phyloP scores from a whole-genome alignment of 371 early-diverging fungal genomes.

The Apophysomyces ossiformis region DNA sequence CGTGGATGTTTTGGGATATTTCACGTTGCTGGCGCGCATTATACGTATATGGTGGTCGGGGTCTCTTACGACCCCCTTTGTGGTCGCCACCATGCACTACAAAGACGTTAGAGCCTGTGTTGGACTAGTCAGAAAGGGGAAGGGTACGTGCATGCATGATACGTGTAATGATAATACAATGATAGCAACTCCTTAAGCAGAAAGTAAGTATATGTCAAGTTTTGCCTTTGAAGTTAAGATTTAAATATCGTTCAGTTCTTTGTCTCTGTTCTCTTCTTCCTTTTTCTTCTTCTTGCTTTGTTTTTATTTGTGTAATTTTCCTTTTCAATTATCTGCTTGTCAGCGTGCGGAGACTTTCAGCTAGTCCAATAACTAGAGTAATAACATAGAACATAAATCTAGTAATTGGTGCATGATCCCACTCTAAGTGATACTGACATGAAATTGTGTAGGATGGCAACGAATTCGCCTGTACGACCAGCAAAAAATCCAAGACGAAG shows the following conservation, averaged over 20 bases:
- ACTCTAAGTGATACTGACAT: neutral
- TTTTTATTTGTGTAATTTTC: neutral
- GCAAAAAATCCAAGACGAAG: slow-evolving; percentile 48
- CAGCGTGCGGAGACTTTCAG: too few species aligned
- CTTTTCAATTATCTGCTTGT: too few species aligned
- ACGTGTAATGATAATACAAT: slow-evolving; percentile 9
- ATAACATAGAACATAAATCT: neutral
- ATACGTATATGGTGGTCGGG: neutral
- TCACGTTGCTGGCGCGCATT: neutral
- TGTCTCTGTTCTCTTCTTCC: neutral
- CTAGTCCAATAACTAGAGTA: neutral
- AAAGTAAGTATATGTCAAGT: neutral
- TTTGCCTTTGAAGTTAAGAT: neutral
- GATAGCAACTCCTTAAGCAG: slow-evolving; percentile 9
- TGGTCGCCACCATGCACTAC: neutral
- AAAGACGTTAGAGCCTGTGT: slow-evolving; percentile 3
- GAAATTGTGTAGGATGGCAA: neutral
- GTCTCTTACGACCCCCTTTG: neutral
- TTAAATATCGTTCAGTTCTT: neutral
- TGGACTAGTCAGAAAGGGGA: slow-evolving; percentile 13
- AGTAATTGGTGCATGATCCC: neutral
- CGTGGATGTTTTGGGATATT: too few species aligned
- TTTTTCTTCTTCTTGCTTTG: neutral
- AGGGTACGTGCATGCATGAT: slow-evolving; percentile 10
- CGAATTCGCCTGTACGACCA: slow-evolving; percentile 1